Base-by-base conservation (phyloP, 1,139 yeast genomes). In the Zygosaccharomyces sapae region DNA sequence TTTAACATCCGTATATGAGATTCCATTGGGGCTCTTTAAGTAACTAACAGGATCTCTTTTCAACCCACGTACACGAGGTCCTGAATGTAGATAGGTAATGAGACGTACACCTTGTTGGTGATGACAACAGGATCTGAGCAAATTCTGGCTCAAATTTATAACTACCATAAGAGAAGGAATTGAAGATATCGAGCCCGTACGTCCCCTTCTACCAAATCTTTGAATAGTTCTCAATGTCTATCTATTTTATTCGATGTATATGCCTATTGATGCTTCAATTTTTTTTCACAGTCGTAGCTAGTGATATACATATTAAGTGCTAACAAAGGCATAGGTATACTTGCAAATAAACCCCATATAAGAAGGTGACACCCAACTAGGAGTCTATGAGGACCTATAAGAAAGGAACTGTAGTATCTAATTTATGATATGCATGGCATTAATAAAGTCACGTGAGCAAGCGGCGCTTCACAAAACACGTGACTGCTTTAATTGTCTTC, bases 1-100 rank as follows among this genome's bases (percentile, higher is more conserved):
- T 39, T 84, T 69, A 52, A 81, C 75, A 30, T 63, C 56, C 56
- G 77, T 76, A 61, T 88, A 86, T 54, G 68, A 70, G 38, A 71
- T 60, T 5, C 95, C 95, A 34, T 73, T 70, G 40, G 79, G 75
- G 45, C 79, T 78, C 16, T 63, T 63, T 53, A 80, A 68, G 61
- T 81, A 81, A 47, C 79, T 82, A 22, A 74, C 74, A n/a, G 92
- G 90, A 63, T 85, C 85, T 65, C 84, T 81, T 55, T 83, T 79
- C 58, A 87, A 74, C 40, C 95, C 96, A 48, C 81, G 77, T 43
- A 83, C 81, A 61, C 88, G 74, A 6, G 75, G 68, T 3, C 88
- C 86, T 49, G 76, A 72, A 59, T 80, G 83, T 35, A 70, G 54
- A 46, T 71, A 70, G 4, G 67, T 61, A 30, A 60, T 51, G 6